phyloP scores from a whole-genome alignment of 2,329 filamentous ascomycete genomes.

The Talaromyces rugulosus region DNA sequence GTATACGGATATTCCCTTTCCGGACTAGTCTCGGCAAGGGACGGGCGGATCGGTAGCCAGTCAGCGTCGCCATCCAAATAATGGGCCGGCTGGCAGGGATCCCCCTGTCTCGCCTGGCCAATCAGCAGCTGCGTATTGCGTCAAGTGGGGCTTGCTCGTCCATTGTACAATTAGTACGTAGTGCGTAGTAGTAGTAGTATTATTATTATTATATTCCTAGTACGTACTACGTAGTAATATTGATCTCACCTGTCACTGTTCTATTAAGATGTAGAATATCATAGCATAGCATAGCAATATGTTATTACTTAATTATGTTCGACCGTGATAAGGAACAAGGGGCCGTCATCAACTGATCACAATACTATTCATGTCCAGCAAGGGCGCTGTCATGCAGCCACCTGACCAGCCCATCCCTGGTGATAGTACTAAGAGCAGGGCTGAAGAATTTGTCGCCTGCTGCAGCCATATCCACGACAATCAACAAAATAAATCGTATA shows the following conservation, averaged over 20 bases:
- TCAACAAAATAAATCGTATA: neutral
- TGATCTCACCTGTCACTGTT: no score
- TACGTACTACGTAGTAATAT: no score
- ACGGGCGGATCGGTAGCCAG: neutral
- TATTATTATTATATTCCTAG: no score
- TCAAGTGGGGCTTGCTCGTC: neutral
- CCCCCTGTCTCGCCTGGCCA: neutral
- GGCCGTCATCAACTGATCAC: no score
- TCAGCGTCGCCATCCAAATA: neutral
- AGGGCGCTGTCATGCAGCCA: neutral
- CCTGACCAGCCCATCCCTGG: neutral
- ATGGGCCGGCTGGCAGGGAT: neutral
- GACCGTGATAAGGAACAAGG: no score
- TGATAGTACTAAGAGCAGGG: neutral
- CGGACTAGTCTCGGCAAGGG: neutral
- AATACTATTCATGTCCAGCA: neutral
- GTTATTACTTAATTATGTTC: no score
- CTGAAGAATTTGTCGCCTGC: neutral
- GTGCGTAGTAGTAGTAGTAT: no score
- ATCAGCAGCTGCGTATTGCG: neutral
- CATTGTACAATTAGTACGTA: no score
- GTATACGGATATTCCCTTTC: neutral
- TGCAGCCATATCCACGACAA: neutral
- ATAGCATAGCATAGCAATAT: no score
- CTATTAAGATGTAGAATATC: no score